phyloP scores from a whole-genome alignment of 2,329 filamentous ascomycete species.

The Blumeriella jaapii region DNA sequence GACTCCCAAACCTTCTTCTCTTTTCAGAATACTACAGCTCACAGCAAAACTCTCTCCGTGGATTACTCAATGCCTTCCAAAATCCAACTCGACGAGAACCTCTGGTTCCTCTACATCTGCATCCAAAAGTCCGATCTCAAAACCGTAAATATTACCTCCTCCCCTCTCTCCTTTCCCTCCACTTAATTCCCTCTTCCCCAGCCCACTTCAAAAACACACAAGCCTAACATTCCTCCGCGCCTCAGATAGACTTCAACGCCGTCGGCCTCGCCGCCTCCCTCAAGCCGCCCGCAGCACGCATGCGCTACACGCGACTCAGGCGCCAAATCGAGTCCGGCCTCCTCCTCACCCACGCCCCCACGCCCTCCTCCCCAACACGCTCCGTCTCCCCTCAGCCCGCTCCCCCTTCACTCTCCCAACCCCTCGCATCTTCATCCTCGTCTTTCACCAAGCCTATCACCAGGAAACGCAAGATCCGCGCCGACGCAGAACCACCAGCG shows the following conservation, averaged over 20 bases:
- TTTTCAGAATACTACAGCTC: background rate
- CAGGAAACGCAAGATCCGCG: background rate
- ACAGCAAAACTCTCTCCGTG: too few species aligned
- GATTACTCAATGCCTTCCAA: conserved; percentile 33
- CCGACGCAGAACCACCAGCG: background rate
- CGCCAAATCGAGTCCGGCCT: conserved; percentile 24
- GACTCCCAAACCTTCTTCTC: background rate
- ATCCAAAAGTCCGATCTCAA: conserved; percentile 30
- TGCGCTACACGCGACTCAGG: conserved; percentile 29
- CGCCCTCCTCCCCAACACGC: background rate
- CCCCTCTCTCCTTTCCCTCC: background rate
- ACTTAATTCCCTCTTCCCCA: background rate
- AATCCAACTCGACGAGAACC: conserved; percentile 29
- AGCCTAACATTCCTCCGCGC: background rate
- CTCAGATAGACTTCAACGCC: conserved; percentile 30
- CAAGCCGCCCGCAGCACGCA: conserved; percentile 29
- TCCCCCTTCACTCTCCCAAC: too few species aligned
- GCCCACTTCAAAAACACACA: background rate
- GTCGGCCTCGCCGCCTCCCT: conserved; percentile 27
- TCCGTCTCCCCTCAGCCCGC: background rate
- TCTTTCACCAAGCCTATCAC: conserved; percentile 1
- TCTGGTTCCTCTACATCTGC: conserved; percentile 33
- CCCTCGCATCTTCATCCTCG: background rate
- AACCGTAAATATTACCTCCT: conserved; percentile 20
- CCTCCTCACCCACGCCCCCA: background rate